Percentiles rank a stretch among this genome's conserved stretches.
Conservation (phyloP, 179 eudicot genomes). For the Beta corolliflora region DNA sequence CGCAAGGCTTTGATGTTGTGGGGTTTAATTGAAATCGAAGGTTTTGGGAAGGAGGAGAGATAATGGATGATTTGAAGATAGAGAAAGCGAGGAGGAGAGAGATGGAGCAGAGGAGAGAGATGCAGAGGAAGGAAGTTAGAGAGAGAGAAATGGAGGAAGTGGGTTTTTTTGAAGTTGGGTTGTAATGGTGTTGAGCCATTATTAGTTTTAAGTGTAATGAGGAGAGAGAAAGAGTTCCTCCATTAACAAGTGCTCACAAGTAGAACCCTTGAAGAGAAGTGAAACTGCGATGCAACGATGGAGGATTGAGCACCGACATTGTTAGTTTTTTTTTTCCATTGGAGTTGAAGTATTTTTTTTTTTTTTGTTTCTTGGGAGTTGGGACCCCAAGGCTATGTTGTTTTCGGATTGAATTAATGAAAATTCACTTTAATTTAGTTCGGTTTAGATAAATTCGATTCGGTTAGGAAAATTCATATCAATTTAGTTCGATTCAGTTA, state of each 20-base stretch:
- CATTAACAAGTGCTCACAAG: neutral
- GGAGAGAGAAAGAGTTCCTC: neutral
- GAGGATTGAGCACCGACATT: neutral
- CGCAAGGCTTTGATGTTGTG: slow-evolving; percentile 34
- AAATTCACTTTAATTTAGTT: no score
- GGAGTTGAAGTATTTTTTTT: no score
- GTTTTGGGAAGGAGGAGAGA: slow-evolving; percentile 8
- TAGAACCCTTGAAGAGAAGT: neutral
- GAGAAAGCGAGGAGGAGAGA: slow-evolving; percentile 54
- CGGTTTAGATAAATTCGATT: no score
- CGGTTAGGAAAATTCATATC: no score
- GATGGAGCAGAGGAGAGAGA: slow-evolving; percentile 51
- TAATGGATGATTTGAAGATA: slow-evolving; percentile 41
- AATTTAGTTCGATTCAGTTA: no score
- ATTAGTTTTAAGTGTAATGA: neutral
- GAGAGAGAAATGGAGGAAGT: slow-evolving; percentile 17
- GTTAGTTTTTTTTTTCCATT: no score
- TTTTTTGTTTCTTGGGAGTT: no score
- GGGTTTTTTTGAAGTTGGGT: slow-evolving; percentile 16
- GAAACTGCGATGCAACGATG: neutral
- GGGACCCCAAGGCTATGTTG: no score
- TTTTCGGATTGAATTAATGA: no score
- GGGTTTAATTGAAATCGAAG: neutral
- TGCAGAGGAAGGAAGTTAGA: slow-evolving; percentile 28
- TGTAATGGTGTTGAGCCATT: slow-evolving; percentile 18